Evolutionary conservation across 805 yeast genomes (phyloP).

Genomic region (Yarrowia alimentaria): DNA sequence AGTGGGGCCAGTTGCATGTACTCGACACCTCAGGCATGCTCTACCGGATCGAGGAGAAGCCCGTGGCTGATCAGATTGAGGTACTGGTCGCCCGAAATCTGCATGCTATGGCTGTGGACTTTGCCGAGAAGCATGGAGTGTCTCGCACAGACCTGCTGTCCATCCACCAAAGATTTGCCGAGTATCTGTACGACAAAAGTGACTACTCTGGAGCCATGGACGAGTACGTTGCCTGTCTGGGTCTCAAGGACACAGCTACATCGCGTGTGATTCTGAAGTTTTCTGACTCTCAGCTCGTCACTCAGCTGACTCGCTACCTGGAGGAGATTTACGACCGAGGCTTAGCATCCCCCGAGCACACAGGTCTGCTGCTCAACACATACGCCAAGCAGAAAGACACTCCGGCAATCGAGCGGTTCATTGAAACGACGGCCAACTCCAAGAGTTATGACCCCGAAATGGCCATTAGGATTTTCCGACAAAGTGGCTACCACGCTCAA

Average conservation of each 20-base stretch:
- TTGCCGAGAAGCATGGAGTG: constrained; percentile 49
- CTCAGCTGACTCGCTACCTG: constrained; percentile 60
- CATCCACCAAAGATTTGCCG: constrained; percentile 64
- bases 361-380: constrained; percentile 73
- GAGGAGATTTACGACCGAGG: constrained; percentile 56
- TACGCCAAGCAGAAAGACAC: constrained; percentile 71
- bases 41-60: constrained; percentile 64
- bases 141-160: constrained; percentile 39
- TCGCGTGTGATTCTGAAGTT: constrained; percentile 78
- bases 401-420: constrained; percentile 56
- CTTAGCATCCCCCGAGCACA: constrained; percentile 71
- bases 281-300: constrained; percentile 71
- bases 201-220: constrained; percentile 67
- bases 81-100: constrained; percentile 67
- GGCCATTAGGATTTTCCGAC: constrained; percentile 67
- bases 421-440: constrained; percentile 38
- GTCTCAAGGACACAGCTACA: constrained; percentile 41
- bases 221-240: constrained; percentile 65
- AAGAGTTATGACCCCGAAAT: constrained; percentile 55
- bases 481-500: constrained; percentile 61
- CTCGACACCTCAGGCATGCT: constrained; percentile 75
- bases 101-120: constrained; percentile 66
- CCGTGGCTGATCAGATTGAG: constrained; percentile 64
- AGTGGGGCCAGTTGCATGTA: constrained; percentile 58
- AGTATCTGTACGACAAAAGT: constrained; percentile 63